A percentile compares a stretch with the other conserved stretches of the same genome.
Conservation (phyloP, 345 rosid species). For the Melastoma malabathricum region DNA sequence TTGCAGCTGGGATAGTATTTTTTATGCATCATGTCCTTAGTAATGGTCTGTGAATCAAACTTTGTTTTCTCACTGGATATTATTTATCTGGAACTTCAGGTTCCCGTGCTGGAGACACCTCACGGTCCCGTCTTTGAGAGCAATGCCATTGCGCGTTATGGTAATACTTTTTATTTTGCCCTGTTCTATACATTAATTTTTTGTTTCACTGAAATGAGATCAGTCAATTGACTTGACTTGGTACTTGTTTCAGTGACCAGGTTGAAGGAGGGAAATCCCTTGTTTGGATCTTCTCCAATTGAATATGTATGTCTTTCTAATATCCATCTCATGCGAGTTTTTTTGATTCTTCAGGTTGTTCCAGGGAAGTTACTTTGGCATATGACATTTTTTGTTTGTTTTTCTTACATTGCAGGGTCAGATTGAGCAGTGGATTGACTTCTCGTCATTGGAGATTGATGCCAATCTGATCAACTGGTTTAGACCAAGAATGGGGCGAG, state of each 20-base stretch:
- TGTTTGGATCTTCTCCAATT: constrained; percentile 50
- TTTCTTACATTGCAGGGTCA: constrained; percentile 35
- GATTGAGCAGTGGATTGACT: constrained; percentile 95
- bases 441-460: constrained; percentile 68
- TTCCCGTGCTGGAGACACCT: constrained; percentile 93
- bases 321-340: neutral
- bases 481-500: constrained; percentile 44
- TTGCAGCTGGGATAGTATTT: no score
- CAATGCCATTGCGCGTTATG: constrained; percentile 91
- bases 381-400: constrained; percentile 4
- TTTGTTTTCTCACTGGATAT: neutral
- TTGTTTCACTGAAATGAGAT: constrained; percentile 1
- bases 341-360: neutral
- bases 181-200: neutral
- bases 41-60: neutral
- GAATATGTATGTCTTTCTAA: constrained; percentile 44
- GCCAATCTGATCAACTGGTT: constrained; percentile 41
- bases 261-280: constrained; percentile 48
- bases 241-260: constrained; percentile 38
- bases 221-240: no score
- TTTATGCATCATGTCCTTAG: neutral
- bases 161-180: constrained; percentile 16
- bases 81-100: constrained; percentile 19
- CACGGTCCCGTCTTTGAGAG: constrained; percentile 87
- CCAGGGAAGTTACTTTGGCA: neutral